phyloP scores from a whole-genome alignment of 2,329 filamentous ascomycete genomes.

The Ambrosiella xylebori region DNA sequence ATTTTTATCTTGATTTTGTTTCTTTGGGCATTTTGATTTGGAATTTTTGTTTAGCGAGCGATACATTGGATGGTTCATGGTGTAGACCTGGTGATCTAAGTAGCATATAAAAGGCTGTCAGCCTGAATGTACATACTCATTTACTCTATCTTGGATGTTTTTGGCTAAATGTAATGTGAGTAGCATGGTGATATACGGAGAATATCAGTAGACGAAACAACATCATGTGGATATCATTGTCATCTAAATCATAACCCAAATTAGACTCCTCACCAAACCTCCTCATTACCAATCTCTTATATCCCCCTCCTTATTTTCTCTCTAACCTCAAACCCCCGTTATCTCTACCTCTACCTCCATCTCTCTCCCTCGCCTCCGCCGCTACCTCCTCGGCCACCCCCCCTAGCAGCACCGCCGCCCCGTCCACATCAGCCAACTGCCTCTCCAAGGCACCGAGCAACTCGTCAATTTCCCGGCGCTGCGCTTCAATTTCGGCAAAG shows the following conservation, averaged over 20 bases:
- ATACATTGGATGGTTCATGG: too few species aligned
- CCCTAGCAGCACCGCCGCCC: slow-evolving; percentile 32
- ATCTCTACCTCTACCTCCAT: slow-evolving; percentile 22
- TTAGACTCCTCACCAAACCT: too few species aligned
- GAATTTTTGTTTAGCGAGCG: too few species aligned
- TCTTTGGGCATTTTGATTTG: too few species aligned
- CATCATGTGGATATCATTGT: neutral
- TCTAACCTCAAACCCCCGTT: slow-evolving; percentile 14
- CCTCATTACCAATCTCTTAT: neutral
- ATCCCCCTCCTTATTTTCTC: neutral
- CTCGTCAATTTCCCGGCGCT: slow-evolving; percentile 37
- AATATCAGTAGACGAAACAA: neutral
- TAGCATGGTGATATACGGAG: neutral
- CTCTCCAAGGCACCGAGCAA: slow-evolving; percentile 33
- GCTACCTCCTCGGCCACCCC: slow-evolving; percentile 31
- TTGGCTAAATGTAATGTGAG: neutral
- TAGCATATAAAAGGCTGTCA: neutral
- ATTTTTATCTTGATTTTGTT: neutral
- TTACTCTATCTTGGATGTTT: neutral
- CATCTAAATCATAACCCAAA: too few species aligned
- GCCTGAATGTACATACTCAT: neutral
- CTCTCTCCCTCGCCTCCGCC: slow-evolving; percentile 29
- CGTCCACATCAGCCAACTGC: slow-evolving; percentile 35
- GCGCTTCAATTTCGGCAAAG: slow-evolving; percentile 31
- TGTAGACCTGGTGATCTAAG: neutral